Base-by-base conservation (phyloP, 2,329 filamentous ascomycete species). In the Massarina eburnea region DNA sequence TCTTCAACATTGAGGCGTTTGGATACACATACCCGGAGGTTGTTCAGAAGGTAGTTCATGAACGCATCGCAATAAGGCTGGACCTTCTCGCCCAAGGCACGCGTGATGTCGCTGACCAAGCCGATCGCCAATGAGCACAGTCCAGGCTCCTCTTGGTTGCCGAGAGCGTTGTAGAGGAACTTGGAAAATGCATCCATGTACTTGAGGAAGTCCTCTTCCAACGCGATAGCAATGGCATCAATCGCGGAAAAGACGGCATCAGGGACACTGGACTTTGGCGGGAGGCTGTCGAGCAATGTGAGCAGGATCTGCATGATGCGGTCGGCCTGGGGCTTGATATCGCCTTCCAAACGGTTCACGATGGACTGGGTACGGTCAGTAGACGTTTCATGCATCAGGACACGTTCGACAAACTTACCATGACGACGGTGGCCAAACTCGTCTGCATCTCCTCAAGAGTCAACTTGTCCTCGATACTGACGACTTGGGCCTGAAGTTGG, bases 391-490 rank as follows among this genome's bases (percentile, higher is more conserved):
- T 15, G 9, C 19, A 10, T 8, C 9, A 9, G 19, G 9, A 14
- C 15, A 18, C 9, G 12, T 34, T 19, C n/a, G 30, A 32, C 17
- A n/a, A 4, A 52, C 71, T 55, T 64, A 74, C 71, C 73, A 96
- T 85, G 39, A 97, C 79, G 32, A 97, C 94, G 43, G 89, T 95
- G 70, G 86, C 87, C 64, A 99, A 80, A 71, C 91, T 96, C 41
- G 91, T 96, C 76, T 97, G 94, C 82, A 99, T 95, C 73, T 99
- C 94, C 69, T 97, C 91, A 3, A 99, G 80, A 4, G 89, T 95
- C 56, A 97, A 90, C 72, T 86, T 92, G 73, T 99, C 94, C 72
- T 99, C 94, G 21, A 96, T 89, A 66, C 91, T 96, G 58, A 97
- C 91, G 48, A 97, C 90, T 75, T 99, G 94, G 59, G 82, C 80